A percentile compares a stretch with the other conserved stretches of the same genome.
These are phyloP conservation scores for Torulaspora pretoriensis DNA, from an alignment of 1,139 yeast genomes.

Conservation along the genomic window DNA sequence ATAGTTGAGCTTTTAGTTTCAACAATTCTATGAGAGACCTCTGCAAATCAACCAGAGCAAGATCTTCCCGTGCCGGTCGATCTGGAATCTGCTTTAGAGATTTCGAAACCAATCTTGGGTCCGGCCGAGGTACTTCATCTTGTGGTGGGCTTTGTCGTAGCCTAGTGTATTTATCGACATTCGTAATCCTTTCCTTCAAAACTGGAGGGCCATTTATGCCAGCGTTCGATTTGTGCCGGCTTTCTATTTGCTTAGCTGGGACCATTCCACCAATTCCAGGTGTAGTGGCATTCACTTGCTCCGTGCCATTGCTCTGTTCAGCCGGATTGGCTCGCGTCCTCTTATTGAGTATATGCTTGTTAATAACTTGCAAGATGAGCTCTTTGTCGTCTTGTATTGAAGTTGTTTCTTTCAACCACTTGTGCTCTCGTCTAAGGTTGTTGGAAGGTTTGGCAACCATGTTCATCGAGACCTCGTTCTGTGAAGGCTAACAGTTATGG, in stretches of 20 bases:
- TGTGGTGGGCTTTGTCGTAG: background rate
- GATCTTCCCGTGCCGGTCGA: background rate
- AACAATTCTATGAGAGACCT: conserved; percentile 20
- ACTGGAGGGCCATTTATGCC: background rate
- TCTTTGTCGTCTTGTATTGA: conserved; percentile 22
- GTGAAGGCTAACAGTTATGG: background rate
- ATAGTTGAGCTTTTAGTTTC: conserved; percentile 19
- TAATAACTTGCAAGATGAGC: conserved; percentile 18
- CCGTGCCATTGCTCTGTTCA: background rate
- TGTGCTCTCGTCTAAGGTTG: conserved; percentile 33
- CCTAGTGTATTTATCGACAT: background rate
- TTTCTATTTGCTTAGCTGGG: background rate
- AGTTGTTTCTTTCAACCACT: conserved; percentile 31
- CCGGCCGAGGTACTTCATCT: conserved; percentile 1
- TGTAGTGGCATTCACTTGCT: background rate
- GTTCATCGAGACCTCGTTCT: background rate
- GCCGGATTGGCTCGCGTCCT: conserved; percentile 9
- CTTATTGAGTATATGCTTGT: conserved; percentile 16
- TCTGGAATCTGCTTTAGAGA: background rate
- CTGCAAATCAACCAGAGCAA: conserved; percentile 15
- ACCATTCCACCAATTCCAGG: background rate
- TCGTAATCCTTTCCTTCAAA: background rate
- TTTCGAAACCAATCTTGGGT: background rate
- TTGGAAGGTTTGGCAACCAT: conserved; percentile 33
- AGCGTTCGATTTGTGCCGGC: background rate